Base-by-base conservation (phyloP, 345 rosid genomes). In the Mallotus nudiflorus region DNA sequence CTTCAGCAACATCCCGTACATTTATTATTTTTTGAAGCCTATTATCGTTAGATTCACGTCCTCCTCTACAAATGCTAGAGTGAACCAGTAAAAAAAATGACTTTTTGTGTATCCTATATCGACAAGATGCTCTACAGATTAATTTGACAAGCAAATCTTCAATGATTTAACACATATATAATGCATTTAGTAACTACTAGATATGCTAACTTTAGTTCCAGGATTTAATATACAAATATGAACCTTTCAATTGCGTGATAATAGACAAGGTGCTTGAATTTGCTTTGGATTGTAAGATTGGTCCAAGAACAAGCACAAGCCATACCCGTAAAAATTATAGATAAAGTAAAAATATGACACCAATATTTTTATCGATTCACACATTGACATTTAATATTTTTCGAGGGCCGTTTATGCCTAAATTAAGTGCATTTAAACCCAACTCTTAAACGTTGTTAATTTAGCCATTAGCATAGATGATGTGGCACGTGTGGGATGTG, bases 1-100 rank as follows among this genome's bases (percentile, higher is more conserved):
- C 88, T 71, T 75, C 77, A 61, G 85, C 91, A 31, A 83, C 86
- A 83, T 89, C 95, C 51, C 84, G 87, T 62, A 85, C 91, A 56
- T 89, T 91, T 33, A 68, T 64, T 16, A 62, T 42, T 15, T 11
- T 1, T 35, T 15, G 51, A 22, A 25, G 35, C 53, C 29, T 57
- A 39, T 49, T 45, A 11, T 58, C 55, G 20, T 5, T 29, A 9
- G 56, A 42, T 29, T 58, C 48, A 1, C 28, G 29, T 18, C 71
- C 71, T 39, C 29, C 62, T 52, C 35, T 9, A 24, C 5, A 12
- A 48, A 48, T 24, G 51, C 59, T 62, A 18, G 33, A 22, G 10
- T 12, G 53, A 39, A 40, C 2, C n/a, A 7, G 6, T 42, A 46
- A 52, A 37, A 11, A 22, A 19, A 2, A 50, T 24, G n/a, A 33